Percentiles rank a stretch among this genome's conserved stretches.
phyloP scores from a whole-genome alignment of 306 rosid species.

The Herpetospermum pedunculosum region DNA sequence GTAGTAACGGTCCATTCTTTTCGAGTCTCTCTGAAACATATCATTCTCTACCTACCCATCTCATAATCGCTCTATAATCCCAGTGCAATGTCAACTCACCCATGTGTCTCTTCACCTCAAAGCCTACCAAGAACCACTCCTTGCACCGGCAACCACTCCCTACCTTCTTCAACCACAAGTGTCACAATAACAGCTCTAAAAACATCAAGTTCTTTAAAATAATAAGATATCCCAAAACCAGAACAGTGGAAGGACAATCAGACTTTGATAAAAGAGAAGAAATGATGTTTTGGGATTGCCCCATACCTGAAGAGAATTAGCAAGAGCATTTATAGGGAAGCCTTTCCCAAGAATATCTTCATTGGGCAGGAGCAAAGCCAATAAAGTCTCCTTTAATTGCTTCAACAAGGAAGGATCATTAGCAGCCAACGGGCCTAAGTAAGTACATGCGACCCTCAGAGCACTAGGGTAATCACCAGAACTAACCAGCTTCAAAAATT shows the following conservation, averaged over 20 bases:
- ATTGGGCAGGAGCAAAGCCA: slow-evolving; percentile 72
- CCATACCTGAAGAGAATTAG: slow-evolving; percentile 87
- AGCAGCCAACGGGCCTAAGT: slow-evolving; percentile 89
- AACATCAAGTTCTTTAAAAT: not conserved
- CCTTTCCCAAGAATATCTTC: slow-evolving; percentile 69
- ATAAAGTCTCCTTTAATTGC: slow-evolving; percentile 81
- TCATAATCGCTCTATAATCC: not conserved
- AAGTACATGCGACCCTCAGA: slow-evolving; percentile 75
- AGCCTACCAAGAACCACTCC: not conserved
- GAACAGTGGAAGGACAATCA: not conserved
- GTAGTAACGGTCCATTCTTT: no score
- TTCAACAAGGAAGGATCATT: slow-evolving; percentile 65
- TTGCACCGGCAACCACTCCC: not conserved
- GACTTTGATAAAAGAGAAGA: not conserved
- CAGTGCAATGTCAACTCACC: not conserved
- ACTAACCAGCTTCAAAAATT: slow-evolving; percentile 83
- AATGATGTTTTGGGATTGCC: no score
- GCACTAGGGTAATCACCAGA: slow-evolving; percentile 79
- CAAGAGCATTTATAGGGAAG: slow-evolving; percentile 77
- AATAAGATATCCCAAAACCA: not conserved
- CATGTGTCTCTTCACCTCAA: not conserved
- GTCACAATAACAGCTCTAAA: not conserved
- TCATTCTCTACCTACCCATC: not conserved
- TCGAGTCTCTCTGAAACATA: no score
- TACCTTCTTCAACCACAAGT: not conserved